These are phyloP conservation scores for Voacanga thouarsii DNA, from an alignment of 257 asterid species.

Conservation along the genomic window DNA sequence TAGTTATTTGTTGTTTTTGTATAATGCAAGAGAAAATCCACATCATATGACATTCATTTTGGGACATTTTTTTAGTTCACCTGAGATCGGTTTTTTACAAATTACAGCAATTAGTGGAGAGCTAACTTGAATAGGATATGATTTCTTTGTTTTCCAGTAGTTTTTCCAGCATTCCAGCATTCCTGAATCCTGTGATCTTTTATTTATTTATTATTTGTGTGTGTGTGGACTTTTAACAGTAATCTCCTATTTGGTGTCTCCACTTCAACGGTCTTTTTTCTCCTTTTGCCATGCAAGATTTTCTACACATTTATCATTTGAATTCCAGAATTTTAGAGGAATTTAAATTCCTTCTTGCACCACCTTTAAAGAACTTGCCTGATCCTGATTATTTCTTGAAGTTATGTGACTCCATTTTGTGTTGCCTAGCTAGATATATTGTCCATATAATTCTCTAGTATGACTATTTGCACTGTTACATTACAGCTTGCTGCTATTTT, in stretches of 20 bases:
- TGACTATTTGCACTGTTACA: background rate
- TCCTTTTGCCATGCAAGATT: background rate
- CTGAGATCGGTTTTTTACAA: background rate
- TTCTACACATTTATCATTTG: background rate
- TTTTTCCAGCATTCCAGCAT: too few species aligned
- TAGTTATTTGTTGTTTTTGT: background rate
- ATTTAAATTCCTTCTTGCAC: background rate
- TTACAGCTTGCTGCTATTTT: background rate
- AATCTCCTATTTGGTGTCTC: background rate
- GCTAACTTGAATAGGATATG: background rate
- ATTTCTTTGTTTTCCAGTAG: background rate
- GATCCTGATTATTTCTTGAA: background rate
- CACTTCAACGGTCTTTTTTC: background rate
- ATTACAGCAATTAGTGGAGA: background rate
- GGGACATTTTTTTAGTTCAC: background rate
- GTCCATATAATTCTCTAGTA: background rate
- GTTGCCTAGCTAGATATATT: background rate
- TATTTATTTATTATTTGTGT: background rate
- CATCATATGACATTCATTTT: background rate
- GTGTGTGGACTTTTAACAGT: background rate
- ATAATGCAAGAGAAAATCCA: background rate
- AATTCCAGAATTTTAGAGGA: background rate
- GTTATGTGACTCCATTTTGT: background rate
- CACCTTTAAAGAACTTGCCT: background rate
- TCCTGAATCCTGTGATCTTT: background rate